Evolutionary conservation across 352 stramenopile genomes (phyloP).

Genomic region (Phytophthora pseudosyringae): DNA sequence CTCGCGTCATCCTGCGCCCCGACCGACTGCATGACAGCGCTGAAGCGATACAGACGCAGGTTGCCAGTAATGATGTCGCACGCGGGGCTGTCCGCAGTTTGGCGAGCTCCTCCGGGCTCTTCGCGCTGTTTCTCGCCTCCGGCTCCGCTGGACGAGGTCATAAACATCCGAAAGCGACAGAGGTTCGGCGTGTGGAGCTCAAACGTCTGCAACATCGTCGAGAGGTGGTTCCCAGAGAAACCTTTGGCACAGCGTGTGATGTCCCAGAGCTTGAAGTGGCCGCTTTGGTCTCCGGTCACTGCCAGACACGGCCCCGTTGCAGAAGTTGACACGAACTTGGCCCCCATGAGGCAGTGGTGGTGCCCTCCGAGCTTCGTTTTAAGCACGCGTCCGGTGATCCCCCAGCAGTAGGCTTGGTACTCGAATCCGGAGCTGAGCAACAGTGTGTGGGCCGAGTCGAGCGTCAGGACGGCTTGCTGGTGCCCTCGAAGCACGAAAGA

Average conservation of each 20-base stretch:
- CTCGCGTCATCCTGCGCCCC: slow-evolving; percentile 20
- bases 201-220: slow-evolving; percentile 52
- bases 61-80: slow-evolving; percentile 61
- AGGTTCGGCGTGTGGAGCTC: slow-evolving; percentile 51
- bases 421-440: slow-evolving; percentile 85
- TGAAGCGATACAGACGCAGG: slow-evolving; percentile 63
- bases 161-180: slow-evolving; percentile 58
- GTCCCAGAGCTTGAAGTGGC: slow-evolving; percentile 85
- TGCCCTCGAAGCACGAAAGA: slow-evolving; percentile 72
- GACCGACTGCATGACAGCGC: slow-evolving; percentile 40
- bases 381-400: slow-evolving; percentile 47
- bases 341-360: slow-evolving; percentile 69
- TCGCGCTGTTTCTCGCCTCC: slow-evolving; percentile 27
- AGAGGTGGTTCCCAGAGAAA: slow-evolving; percentile 43
- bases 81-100: slow-evolving; percentile 31
- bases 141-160: slow-evolving; percentile 19
- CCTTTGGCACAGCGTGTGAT: slow-evolving; percentile 59
- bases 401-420: slow-evolving; percentile 85
- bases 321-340: slow-evolving; percentile 61
- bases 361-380: slow-evolving; percentile 71
- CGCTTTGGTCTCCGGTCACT: slow-evolving; percentile 74
- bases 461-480: slow-evolving; percentile 61
- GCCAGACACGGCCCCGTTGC: slow-evolving; percentile 33
- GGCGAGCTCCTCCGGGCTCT: slow-evolving; percentile 7
- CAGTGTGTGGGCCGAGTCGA: slow-evolving; percentile 64